Conservation (phyloP, 2,329 filamentous ascomycete species). For the Dryadomyces sulphureus region DNA sequence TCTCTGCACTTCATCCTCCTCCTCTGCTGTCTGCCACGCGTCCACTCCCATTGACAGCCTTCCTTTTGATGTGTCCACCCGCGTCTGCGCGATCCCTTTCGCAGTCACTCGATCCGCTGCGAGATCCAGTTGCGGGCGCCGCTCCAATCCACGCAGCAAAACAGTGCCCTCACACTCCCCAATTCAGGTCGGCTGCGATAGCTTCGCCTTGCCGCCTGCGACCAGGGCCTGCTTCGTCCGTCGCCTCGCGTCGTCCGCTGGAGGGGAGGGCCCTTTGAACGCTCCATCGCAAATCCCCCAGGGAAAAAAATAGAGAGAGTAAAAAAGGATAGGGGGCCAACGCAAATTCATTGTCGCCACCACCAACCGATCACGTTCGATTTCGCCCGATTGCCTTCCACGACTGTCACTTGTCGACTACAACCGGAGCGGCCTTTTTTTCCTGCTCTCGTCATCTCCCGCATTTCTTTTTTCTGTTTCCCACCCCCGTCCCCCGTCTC, state of each 20-base stretch:
- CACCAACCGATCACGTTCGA: background rate
- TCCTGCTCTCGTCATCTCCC: too few species aligned
- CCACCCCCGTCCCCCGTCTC: background rate
- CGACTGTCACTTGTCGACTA: background rate
- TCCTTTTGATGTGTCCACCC: constrained; percentile 11
- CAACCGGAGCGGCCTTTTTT: too few species aligned
- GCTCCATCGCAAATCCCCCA: background rate
- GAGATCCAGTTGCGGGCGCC: constrained; percentile 11
- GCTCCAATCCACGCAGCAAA: constrained; percentile 8
- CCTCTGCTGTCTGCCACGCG: background rate
- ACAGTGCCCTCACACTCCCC: background rate
- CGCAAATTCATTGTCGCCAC: background rate
- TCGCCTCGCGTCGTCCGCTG: background rate
- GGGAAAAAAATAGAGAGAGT: too few species aligned
- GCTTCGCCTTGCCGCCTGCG: background rate
- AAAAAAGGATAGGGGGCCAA: constrained; percentile 1
- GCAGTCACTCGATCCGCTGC: constrained; percentile 10
- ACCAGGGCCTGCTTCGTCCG: too few species aligned
- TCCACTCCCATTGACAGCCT: constrained; percentile 1
- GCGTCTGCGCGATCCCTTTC: constrained; percentile 8
- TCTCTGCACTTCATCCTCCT: background rate
- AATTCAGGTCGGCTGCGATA: background rate
- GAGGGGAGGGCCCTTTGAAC: background rate
- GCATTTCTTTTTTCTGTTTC: background rate
- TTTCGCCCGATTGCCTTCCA: background rate